Conservation (phyloP, 768 basidiomycete genomes). For the Pleurotus sapidus region DNA sequence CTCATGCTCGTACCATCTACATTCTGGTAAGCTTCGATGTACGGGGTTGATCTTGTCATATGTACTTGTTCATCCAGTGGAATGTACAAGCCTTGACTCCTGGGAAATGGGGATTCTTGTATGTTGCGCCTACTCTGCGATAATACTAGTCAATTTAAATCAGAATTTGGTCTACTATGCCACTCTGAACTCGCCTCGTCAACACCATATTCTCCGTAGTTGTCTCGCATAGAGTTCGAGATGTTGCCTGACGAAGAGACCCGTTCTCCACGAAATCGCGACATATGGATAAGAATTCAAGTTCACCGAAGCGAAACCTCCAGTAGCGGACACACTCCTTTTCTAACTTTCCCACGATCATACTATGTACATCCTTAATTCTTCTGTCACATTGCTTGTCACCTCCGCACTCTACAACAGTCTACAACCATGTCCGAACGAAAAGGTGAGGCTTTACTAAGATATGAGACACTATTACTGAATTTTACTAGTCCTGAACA, state of each 20-base stretch:
- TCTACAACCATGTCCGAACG: constrained; percentile 70
- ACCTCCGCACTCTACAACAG: constrained; percentile 10
- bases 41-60: background rate
- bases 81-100: constrained; percentile 56
- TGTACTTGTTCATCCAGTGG: constrained; percentile 49
- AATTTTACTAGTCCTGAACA: constrained; percentile 71
- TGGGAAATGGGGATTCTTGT: constrained; percentile 73
- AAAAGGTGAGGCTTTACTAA: constrained; percentile 49
- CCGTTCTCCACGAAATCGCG: constrained; percentile 2
- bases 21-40: background rate
- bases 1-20: constrained; percentile 38
- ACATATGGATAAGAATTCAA: background rate
- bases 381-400: too few species aligned
- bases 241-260: constrained; percentile 2
- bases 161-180: constrained; percentile 53
- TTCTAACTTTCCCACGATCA: too few species aligned
- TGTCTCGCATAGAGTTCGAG: constrained; percentile 9
- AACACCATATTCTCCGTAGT: constrained; percentile 11
- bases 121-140: constrained; percentile 59
- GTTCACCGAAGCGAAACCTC: too few species aligned
- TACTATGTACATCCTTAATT: too few species aligned
- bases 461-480: background rate
- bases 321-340: too few species aligned
- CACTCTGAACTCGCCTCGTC: constrained; percentile 36
- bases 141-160: constrained; percentile 39